Base-by-base conservation (phyloP, 352 stramenopile species). In the Phytophthora fragariae region DNA sequence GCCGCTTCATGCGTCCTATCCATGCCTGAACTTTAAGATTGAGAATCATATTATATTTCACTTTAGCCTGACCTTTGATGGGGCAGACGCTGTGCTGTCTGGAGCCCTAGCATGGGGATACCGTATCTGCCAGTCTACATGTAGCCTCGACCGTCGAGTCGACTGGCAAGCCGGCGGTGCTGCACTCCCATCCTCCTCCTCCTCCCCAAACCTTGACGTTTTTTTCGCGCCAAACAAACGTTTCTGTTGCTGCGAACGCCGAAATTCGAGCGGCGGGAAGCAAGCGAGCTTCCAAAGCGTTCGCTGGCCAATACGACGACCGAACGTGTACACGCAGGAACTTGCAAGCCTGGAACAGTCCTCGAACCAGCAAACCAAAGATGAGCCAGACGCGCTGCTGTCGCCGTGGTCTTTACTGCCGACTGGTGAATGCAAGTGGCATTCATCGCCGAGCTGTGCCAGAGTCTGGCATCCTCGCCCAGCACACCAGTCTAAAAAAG, bases 1-100 rank as follows among this genome's bases (percentile, higher is more conserved):
- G 58, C 37, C 50, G 41, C 41, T 70, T 65, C 1, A 14, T 44
- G 8, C 35, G 61, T 54, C 62, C 55, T 70, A 58, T 71, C 62
- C 68, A 67, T 57, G 65, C 8, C 39, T 49, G 41, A 69, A 57
- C 11, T n/a, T 60, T 53, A 5, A 49, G 4, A 49, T 8, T 3
- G 5, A 19, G 8, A 33, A 65, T 60, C 24, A 27, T 3, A 27
- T 27, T 27, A 27, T 27, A 27, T 27, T 27, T 27, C 24, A 27
- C 24, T 27, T 27, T 3, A 27, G 24, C 24, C 24, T 27, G 24
- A 27, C 1, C 24, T 27, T 27, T 27, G 24, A 27, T 27, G 24
- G 24, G 24, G 27, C 27, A 31, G 27, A 6, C 3, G 27, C n/a
- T 50, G 24, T 60, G 27, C 21, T 27, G 15, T 49, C 39, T 21